Base-by-base conservation (phyloP, 805 yeast species). In the Metschnikowia reukaufii region DNA sequence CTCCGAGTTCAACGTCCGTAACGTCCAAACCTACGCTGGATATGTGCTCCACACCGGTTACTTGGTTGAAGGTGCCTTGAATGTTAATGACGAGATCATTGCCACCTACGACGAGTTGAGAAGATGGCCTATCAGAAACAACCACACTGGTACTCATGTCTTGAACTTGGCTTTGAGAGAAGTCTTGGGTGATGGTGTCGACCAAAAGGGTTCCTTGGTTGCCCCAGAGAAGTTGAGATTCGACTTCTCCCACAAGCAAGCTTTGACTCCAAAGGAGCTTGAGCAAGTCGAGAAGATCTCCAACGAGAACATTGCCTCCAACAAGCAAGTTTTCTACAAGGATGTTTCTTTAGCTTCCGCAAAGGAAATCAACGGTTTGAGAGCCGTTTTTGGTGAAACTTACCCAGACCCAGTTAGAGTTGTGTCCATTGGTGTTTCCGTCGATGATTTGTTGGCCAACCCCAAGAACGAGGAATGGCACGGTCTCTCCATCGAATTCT, bases 401-500 rank as follows among this genome's bases (percentile, higher is more conserved):
- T 94, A 94, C 64, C 99, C 99, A 36, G 97, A 94, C 64, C 99
- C 99, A 32, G 99, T 94, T 18, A 84, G 99, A 66, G 99, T 94
- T 57, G 97, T 94, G 40, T 88, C 96, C 25, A 87, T 94, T 62
- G 99, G 99, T 63, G 85, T 80, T 34, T 83, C 96, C 39, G 90
- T 94, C 36, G 90, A 87, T 20, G 94, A 86, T 12, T 74, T 94
- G 57, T 66, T 92, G 55, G 74, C 76, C 6, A 75, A 83, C 58
- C 96, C 97, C 57, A 58, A 72, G 23, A 86, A 80, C 62, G 72
- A 73, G 42, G 81, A 88, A 61, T 94, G 99, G 98, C 70, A 67
- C 59, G 72, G 79, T 35, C 75, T 79, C 62, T 88, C 97, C 1
- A 78, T 94, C 56, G 99, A 94, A 73, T 94, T 94, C 78, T 94